Evolutionary conservation across 2,329 filamentous ascomycete genomes (phyloP).

Genomic region (Exserohilum turcica): DNA sequence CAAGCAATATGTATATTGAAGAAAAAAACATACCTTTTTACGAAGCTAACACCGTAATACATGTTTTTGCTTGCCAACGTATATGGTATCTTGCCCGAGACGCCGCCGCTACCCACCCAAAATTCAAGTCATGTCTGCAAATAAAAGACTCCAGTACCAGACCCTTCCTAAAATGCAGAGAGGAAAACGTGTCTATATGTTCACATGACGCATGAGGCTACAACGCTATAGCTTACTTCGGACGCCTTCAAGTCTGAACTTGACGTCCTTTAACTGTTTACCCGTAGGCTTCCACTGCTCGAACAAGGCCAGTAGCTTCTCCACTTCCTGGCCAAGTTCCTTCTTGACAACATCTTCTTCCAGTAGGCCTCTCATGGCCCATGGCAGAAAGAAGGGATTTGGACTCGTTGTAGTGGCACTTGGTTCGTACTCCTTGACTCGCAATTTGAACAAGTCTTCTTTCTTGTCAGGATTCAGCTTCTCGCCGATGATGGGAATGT

Average conservation of each 20-base stretch:
- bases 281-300: conserved; percentile 90
- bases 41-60: not conserved
- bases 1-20: not conserved
- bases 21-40: not conserved
- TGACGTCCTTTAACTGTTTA: conserved; percentile 93
- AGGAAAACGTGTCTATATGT: not conserved
- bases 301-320: conserved; percentile 81
- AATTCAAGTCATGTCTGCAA: not conserved
- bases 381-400: conserved; percentile 91
- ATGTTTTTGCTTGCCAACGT: not conserved
- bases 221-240: conserved; percentile 72
- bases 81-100: not conserved
- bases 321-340: conserved; percentile 76
- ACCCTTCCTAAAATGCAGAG: not conserved
- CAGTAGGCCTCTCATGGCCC: conserved; percentile 90
- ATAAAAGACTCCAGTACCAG: not conserved
- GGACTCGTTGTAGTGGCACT: conserved; percentile 48
- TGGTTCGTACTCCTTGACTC: conserved; percentile 42
- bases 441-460: conserved; percentile 33
- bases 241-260: conserved; percentile 90
- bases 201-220: too few relatives aligned
- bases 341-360: conserved; percentile 90
- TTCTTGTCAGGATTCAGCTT: conserved; percentile 21
- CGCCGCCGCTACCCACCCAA: not conserved
- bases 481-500: conserved; percentile 38